Conservation (phyloP, 192 early-diverging fungal genomes). For the Linnemannia elongata region DNA sequence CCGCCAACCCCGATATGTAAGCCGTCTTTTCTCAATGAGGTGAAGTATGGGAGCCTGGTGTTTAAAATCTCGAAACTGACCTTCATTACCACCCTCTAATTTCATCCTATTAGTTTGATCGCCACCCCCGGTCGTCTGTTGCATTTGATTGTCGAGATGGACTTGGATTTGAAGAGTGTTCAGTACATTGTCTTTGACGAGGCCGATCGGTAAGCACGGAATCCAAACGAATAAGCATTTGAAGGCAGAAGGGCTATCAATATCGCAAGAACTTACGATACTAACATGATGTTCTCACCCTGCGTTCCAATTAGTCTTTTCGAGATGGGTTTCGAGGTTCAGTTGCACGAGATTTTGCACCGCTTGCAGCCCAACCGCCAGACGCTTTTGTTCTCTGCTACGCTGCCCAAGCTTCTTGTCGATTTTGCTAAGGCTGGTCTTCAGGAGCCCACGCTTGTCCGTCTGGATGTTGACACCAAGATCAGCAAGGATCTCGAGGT, state of each 20-base stretch:
- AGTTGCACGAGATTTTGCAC: constrained; percentile 92
- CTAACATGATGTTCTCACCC: not conserved
- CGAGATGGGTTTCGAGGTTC: constrained; percentile 96
- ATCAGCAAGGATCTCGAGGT: constrained; percentile 94
- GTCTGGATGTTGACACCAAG: constrained; percentile 96
- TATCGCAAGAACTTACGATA: not conserved
- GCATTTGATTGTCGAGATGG: constrained; percentile 93
- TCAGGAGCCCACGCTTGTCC: constrained; percentile 91
- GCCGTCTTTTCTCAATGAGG: not conserved
- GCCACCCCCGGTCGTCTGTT: constrained; percentile 89
- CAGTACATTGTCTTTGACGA: constrained; percentile 99
- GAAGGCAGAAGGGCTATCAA: not conserved
- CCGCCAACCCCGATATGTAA: constrained; percentile 94
- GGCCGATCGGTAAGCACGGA: constrained; percentile 84
- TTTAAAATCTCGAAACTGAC: no score
- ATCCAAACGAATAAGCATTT: not conserved
- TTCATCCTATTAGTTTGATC: constrained; percentile 62
- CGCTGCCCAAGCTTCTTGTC: constrained; percentile 91
- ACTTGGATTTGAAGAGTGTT: constrained; percentile 86
- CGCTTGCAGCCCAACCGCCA: constrained; percentile 89
- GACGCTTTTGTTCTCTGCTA: constrained; percentile 96
- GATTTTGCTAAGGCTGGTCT: constrained; percentile 99
- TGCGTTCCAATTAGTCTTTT: constrained; percentile 71
- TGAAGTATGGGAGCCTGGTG: not conserved
- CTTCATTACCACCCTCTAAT: not conserved